These are phyloP conservation scores for Ustilago shanxiensis DNA, from an alignment of 1,284 basidiomycete species.

Conservation along the genomic window DNA sequence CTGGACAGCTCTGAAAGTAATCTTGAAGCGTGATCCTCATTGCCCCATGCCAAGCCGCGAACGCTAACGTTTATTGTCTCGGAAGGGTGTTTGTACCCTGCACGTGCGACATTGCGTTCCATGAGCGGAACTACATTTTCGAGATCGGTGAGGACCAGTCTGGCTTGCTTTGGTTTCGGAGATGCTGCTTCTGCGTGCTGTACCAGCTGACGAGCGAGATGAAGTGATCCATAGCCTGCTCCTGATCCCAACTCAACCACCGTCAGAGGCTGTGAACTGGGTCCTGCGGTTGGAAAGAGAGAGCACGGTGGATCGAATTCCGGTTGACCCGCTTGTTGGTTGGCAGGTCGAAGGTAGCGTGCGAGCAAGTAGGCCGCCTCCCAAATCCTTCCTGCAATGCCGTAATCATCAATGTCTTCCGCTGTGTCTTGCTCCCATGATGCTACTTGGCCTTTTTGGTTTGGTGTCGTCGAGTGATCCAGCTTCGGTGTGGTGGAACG, in stretches of 20 bases:
- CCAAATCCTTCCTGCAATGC: conserved; percentile 68
- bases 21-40: conserved; percentile 26
- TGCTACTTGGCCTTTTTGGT: conserved; percentile 3
- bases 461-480: not conserved
- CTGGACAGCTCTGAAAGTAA: conserved; percentile 25
- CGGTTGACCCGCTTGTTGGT: conserved; percentile 1
- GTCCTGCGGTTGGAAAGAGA: conserved; percentile 22
- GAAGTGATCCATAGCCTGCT: conserved; percentile 63
- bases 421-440: conserved; percentile 58
- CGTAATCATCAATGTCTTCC: conserved; percentile 63
- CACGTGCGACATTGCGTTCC: conserved; percentile 54
- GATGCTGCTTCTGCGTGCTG: conserved; percentile 8
- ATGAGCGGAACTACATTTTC: conserved; percentile 65
- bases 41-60: conserved; percentile 60
- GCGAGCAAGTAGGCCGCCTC: conserved; percentile 64
- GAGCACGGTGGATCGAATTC: conserved; percentile 65
- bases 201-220: conserved; percentile 54
- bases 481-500: not conserved
- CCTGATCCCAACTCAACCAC: conserved; percentile 67
- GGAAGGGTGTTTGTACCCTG: conserved; percentile 23
- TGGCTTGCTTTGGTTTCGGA: not conserved
- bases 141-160: conserved; percentile 64
- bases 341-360: conserved; percentile 49
- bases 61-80: conserved; percentile 36
- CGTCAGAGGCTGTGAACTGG: conserved; percentile 10